phyloP scores from a whole-genome alignment of 169 alveolate genomes.

The Hepatocystis sp. region DNA sequence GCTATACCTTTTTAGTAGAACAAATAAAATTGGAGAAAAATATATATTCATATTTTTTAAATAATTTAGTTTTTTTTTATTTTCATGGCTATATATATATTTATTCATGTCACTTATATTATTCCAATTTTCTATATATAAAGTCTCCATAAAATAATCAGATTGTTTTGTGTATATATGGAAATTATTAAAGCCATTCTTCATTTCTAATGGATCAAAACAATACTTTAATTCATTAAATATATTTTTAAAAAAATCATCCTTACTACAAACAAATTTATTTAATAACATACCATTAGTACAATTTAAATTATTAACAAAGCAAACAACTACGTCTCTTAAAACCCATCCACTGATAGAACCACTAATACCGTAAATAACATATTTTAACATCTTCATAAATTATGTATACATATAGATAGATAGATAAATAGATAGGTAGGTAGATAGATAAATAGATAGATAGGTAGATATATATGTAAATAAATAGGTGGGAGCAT shows the following conservation, averaged over 20 bases:
- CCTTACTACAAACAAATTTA: conserved; percentile 65
- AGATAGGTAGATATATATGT: no score
- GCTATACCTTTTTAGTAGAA: conserved; percentile 22
- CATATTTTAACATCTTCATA: conserved; percentile 44
- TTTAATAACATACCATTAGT: conserved; percentile 50
- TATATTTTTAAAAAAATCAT: conserved; percentile 27
- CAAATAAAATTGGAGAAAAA: conserved; percentile 59
- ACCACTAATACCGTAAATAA: conserved; percentile 37
- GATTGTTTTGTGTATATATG: conserved; percentile 43
- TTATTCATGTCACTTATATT: conserved; percentile 37
- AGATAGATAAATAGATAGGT: no score
- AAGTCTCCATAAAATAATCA: conserved; percentile 48
- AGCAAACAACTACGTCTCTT: conserved; percentile 37
- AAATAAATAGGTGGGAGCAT: no score
- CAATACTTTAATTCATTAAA: conserved; percentile 26
- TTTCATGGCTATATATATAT: conserved; percentile 35
- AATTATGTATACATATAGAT: no score
- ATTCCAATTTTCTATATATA: conserved; percentile 56
- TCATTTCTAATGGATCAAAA: conserved; percentile 44
- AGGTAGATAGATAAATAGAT: no score
- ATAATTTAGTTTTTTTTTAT: conserved; percentile 37
- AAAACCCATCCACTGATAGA: conserved; percentile 69
- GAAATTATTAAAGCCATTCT: conserved; percentile 35
- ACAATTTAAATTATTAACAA: conserved; percentile 14
- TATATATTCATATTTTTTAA: conserved; percentile 27